Evolutionary conservation across 23 red algal species (phyloP).

Genomic region (Gracilaria vermiculophylla): DNA sequence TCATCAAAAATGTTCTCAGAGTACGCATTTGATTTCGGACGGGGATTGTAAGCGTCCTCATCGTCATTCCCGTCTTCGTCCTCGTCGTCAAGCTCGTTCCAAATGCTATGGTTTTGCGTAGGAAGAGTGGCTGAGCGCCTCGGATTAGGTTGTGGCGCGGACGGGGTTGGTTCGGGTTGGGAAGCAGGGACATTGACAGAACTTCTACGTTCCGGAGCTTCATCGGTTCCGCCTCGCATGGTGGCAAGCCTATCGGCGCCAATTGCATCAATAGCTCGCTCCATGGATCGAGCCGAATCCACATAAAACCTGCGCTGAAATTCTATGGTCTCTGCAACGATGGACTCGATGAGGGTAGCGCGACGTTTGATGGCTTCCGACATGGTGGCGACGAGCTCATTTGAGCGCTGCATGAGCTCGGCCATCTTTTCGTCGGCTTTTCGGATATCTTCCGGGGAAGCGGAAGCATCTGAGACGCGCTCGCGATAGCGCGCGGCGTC

Average conservation of each 20-base stretch:
- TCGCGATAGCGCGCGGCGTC: constrained; percentile 66
- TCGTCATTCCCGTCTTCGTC: constrained; percentile 10
- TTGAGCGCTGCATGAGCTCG: constrained; percentile 49
- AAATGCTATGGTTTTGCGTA: not conserved
- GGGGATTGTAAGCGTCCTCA: constrained; percentile 9
- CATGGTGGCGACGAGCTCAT: constrained; percentile 38
- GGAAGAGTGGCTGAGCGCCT: not conserved
- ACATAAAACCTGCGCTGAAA: constrained; percentile 74
- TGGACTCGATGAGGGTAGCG: constrained; percentile 26
- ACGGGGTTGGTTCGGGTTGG: not conserved
- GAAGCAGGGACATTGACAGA: not conserved
- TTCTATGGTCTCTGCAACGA: constrained; percentile 73
- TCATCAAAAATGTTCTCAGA: constrained; percentile 41
- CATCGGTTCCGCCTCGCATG: constrained; percentile 39
- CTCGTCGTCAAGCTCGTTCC: constrained; percentile 38
- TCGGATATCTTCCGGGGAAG: constrained; percentile 24
- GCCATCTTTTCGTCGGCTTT: constrained; percentile 68
- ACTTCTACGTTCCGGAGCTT: not conserved
- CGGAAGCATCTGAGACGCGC: constrained; percentile 17
- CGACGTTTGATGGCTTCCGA: constrained; percentile 47
- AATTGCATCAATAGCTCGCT: constrained; percentile 60
- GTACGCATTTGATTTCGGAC: constrained; percentile 5
- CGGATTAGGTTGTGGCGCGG: not conserved
- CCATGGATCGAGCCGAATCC: constrained; percentile 69
- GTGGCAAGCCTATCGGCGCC: constrained; percentile 31